phyloP scores from a whole-genome alignment of 345 rosid species.

The Eucalyptus melliodora region DNA sequence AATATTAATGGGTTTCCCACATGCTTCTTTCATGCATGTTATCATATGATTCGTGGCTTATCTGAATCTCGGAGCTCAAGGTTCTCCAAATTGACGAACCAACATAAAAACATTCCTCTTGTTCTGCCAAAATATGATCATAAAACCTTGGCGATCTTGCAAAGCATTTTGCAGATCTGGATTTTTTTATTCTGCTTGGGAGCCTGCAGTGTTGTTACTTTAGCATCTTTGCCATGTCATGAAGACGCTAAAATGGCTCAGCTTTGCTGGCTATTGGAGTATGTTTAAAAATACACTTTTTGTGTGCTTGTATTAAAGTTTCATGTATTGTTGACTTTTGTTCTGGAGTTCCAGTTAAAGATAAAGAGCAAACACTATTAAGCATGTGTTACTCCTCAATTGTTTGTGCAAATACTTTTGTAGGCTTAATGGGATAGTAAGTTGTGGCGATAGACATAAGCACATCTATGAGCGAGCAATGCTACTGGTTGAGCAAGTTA shows the following conservation, averaged over 20 bases:
- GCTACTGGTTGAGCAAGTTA: conserved; percentile 90
- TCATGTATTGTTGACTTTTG: not conserved
- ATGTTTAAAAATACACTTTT: not conserved
- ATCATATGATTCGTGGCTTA: not conserved
- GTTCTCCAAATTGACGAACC: not conserved
- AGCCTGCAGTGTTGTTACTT: not conserved
- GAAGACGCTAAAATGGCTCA: not conserved
- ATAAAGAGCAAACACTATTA: not conserved
- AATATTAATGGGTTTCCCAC: not conserved
- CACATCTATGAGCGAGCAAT: conserved; percentile 88
- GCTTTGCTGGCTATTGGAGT: not conserved
- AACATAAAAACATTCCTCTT: not conserved
- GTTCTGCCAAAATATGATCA: not conserved
- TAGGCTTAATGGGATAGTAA: conserved; percentile 90
- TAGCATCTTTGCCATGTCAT: not conserved
- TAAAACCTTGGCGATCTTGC: not conserved
- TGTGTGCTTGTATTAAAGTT: not conserved
- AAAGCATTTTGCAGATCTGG: not conserved
- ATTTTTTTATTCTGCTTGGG: not conserved
- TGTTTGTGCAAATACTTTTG: not conserved
- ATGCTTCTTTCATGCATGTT: not conserved
- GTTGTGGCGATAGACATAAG: conserved; percentile 67
- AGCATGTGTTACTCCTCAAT: not conserved
- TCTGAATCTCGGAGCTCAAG: not conserved
- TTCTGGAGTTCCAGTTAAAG: not conserved